phyloP scores from a whole-genome alignment of 2,329 filamentous ascomycete genomes.

The Macrophomina tecta region DNA sequence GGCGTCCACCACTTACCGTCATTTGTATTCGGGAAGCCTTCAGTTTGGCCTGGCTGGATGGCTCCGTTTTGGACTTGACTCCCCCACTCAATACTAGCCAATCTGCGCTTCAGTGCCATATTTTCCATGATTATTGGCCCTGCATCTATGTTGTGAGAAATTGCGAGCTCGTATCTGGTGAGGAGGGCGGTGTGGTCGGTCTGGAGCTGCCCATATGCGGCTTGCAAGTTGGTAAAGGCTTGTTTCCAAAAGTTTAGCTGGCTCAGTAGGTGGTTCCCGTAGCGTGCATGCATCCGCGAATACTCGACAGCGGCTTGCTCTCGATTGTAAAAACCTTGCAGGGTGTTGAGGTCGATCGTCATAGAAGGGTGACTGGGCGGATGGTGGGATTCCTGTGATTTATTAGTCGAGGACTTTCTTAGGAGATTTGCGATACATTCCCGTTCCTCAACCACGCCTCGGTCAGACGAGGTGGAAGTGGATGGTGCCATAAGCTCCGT shows the following conservation, averaged over 20 bases:
- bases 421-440: not conserved
- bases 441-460: not conserved
- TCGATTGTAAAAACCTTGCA: not conserved
- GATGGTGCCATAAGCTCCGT: not conserved
- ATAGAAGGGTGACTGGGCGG: not conserved
- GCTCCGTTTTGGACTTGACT: not conserved
- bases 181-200: not conserved
- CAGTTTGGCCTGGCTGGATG: not conserved
- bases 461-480: not conserved
- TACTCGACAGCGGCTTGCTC: not conserved
- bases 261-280: not conserved
- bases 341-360: not conserved
- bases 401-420: not conserved
- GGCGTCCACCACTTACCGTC: not conserved
- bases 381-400: not conserved
- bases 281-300: not conserved
- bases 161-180: not conserved
- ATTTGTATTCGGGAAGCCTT: not conserved
- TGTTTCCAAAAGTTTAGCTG: not conserved
- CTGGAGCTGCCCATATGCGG: not conserved
- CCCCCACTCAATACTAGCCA: no score
- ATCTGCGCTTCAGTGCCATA: not conserved
- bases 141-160: not conserved
- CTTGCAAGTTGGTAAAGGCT: not conserved
- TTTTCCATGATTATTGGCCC: not conserved